Conservation (phyloP, 1,139 yeast genomes). For the Pichia sp. region DNA sequence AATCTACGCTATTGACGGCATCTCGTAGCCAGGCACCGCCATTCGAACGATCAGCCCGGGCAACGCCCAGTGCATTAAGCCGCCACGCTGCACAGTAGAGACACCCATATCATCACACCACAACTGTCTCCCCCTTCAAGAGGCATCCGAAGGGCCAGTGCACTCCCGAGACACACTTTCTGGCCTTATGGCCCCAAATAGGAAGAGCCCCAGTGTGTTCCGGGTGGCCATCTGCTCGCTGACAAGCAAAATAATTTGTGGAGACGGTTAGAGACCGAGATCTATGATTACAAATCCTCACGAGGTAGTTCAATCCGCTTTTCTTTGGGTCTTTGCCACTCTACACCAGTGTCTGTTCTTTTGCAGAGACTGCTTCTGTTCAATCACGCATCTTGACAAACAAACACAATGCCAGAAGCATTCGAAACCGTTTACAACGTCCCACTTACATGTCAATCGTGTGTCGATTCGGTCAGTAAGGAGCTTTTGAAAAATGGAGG, state of each 20-base stretch:
- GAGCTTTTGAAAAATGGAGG: constrained; percentile 50
- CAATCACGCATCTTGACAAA: background rate
- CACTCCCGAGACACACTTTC: background rate
- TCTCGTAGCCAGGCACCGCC: too few relatives aligned
- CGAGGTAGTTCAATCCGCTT: background rate
- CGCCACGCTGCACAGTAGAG: too few relatives aligned
- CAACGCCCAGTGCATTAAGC: too few relatives aligned
- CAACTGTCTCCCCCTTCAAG: background rate
- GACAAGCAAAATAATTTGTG: background rate
- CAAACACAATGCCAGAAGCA: background rate
- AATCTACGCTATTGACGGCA: too few relatives aligned
- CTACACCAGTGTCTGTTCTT: background rate
- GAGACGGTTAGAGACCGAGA: too few relatives aligned
- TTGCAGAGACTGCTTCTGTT: background rate
- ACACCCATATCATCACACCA: too few relatives aligned
- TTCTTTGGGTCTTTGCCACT: background rate
- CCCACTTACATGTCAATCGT: constrained; percentile 67
- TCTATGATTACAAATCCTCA: background rate
- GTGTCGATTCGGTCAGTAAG: constrained; percentile 55
- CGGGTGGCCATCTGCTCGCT: background rate
- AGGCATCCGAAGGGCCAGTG: background rate
- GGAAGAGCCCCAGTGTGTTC: background rate
- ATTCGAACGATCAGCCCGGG: too few relatives aligned
- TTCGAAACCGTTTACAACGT: constrained; percentile 68
- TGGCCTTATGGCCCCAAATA: background rate